Base-by-base conservation (phyloP, 1,139 yeast species). In the Magnusiomyces magnusii region DNA sequence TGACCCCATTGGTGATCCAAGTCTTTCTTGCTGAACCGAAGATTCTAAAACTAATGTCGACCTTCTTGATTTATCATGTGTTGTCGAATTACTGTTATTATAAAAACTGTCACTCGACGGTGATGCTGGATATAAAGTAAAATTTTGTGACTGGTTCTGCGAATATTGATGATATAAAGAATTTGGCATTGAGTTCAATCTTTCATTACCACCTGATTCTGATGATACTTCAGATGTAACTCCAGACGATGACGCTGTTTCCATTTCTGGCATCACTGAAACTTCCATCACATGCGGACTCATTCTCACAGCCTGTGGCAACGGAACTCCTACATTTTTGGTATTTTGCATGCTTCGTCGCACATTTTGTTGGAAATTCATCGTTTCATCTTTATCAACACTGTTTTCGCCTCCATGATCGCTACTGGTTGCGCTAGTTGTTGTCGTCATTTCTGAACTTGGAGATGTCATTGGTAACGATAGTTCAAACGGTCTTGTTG, bases 251-350 rank as follows among this genome's bases (percentile, higher is more conserved):
- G 44, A 39, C 44, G 19, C 44, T 3, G 44, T 39, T 39, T 39
- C 44, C 44, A 39, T 39, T 17, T 44, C 49, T 3, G 49, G 49
- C n/a, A 23, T 5, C 27, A 44, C 49, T 7, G 49, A 23, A 17
- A 44, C 27, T 21, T 44, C 49, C 49, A 44, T 44, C 24, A 44
- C 49, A 21, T 44, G 49, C 17, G 49, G 49, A 21, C 49, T 44
- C 27, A 23, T 44, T 7, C 49, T 5, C 10, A 44, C 49, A 3
- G 49, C 49, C n/a, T 44, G 49, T 7, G 49, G 49, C 9, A 44
- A 7, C 27, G 49, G 49, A 19, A 44, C 49, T 19, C 49, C 49
- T 10, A 44, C 24, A 5, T 23, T 9, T 23, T 21, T 21, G 7
- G 24, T 2, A 5, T 19, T 19, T 21, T 44, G 49, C 24, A 44